Base-by-base conservation (phyloP, 2,329 filamentous ascomycete species). In the Elsinoe necatrix region DNA sequence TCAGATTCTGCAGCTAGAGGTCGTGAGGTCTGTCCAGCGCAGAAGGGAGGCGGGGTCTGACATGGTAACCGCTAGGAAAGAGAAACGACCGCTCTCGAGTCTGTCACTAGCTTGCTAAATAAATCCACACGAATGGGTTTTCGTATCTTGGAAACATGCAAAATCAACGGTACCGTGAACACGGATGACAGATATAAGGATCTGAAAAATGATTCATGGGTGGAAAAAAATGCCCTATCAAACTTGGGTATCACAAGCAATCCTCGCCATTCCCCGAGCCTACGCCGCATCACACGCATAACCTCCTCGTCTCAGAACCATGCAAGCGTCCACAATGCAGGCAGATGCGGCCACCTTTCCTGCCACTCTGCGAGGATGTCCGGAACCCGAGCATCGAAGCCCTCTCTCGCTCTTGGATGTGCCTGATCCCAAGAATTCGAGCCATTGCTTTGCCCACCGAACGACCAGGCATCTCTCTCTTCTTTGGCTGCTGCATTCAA, bases 311-410 rank as follows among this genome's bases (percentile, higher is more conserved):
- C 25, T 39, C 48, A 37, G 68, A 97, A 89, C 91, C 93, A 98
- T 23, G 90, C 89, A 68, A 97, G 69, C 21, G 91, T 97, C 93
- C 93, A 98, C 57, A 93, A 79, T 2, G 90, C 88, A 16, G 93
- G 93, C 63, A 97, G 72, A 64, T 89, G 86, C 4, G 93, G 92
- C 89, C 92, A 96, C 63, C 86, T 81, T 70, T 95, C 91, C 73
- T 98, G 93, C 93, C 93, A 98, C 55, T 84, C 82, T 1, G 84
- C 92, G 59, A 98, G 74, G 34, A 98, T 87, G 62, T 96, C 91
- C 0, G 93, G 93, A 1, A 98, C 93, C 56, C 83, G 82, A 69
- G 95, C 91, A 71, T 98, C 93, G 66, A 98, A 98, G 27, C 85
- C 85, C 29, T 80, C 77, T 57, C 92, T 78, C 57, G 84, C 83